Base-by-base conservation (phyloP, 2,329 filamentous ascomycete species). In the Alternaria sp. region DNA sequence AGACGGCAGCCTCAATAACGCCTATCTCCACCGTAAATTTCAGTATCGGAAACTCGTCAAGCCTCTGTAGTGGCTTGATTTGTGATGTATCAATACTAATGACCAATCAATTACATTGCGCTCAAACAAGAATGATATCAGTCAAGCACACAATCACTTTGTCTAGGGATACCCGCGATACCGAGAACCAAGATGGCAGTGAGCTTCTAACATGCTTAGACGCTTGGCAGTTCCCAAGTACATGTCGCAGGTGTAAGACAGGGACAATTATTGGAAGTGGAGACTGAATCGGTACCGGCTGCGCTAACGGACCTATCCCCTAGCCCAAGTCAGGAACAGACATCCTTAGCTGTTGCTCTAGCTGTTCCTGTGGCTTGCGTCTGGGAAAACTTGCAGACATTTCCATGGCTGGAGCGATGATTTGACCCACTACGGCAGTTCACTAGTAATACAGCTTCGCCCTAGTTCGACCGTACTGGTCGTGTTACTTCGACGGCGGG, bases 401-500 rank as follows among this genome's bases (percentile, higher is more conserved):
- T 30, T 41, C 49, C 49, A 36, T 18, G 28, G 34, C 38, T 34
- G 39, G 16, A 47, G 42, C 51, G 8, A 28, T 43, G 39, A 39
- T 52, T 42, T 44, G 47, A 42, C 47, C 38, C 53, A 34, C 11
- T 28, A 48, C 24, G 7, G 39, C 44, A 48, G 38, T 42, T 14
- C 20, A 18, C 32, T 42, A 43, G 28, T 46, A 24, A 28, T 16
- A 36, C 28, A n/a, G 20, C 48, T 39, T 18, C 14, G 32, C 51
- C n/a, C 51, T 57, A 62, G 51, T 49, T 62, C 41, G 43, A 42
- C 36, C 57, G 62, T 28, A 73, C 65, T 22, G 66, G 64, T 3
- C 75, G 72, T 24, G 72, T 61, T 36, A 89, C 82, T 74, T 92
- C 89, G 6, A 93, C 87, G 5, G 85, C 83, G 0, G 91, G 89